Evolutionary conservation across 2,329 filamentous ascomycete species (phyloP).

Genomic region (Cercospora citrullina): DNA sequence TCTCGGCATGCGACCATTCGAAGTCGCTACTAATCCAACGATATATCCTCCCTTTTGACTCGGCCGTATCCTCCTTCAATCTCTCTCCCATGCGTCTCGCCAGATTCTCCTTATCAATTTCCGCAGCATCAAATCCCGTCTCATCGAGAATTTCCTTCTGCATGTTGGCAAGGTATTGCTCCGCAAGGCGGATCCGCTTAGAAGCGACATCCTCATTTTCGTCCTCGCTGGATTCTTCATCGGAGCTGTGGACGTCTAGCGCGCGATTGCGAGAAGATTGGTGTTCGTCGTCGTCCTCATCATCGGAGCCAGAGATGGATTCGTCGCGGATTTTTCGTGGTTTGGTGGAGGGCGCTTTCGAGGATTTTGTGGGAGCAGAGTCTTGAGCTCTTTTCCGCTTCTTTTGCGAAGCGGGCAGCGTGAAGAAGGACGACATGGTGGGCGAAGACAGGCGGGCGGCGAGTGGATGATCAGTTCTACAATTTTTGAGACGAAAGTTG

Average conservation of each 20-base stretch:
- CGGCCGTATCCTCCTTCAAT: conserved; percentile 86
- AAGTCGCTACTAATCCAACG: conserved; percentile 73
- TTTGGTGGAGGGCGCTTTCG: conserved; percentile 44
- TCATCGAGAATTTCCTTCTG: conserved; percentile 72
- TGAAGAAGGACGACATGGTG: conserved; percentile 93
- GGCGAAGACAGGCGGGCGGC: conserved; percentile 7
- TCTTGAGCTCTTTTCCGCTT: conserved; percentile 77
- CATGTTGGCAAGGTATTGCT: conserved; percentile 90
- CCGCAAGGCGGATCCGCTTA: conserved; percentile 79
- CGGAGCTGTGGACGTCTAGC: conserved; percentile 45
- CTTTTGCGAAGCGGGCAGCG: conserved; percentile 78
- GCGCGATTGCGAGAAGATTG: conserved; percentile 2
- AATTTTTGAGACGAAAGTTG: conserved; percentile 9
- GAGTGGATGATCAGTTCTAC: background rate
- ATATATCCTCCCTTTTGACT: conserved; percentile 87
- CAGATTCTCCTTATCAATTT: conserved; percentile 89
- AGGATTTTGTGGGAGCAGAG: conserved; percentile 55
- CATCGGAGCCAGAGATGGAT: conserved; percentile 84
- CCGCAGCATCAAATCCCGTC: conserved; percentile 86
- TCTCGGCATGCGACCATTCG: conserved; percentile 65
- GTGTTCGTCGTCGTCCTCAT: conserved; percentile 61
- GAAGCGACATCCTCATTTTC: conserved; percentile 88
- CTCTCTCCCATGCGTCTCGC: conserved; percentile 64
- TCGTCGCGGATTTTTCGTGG: conserved; percentile 62
- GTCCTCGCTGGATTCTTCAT: conserved; percentile 61